These are phyloP conservation scores for Brettanomyces bruxellensis DNA, from an alignment of 805 yeast species.

Conservation along the genomic window DNA sequence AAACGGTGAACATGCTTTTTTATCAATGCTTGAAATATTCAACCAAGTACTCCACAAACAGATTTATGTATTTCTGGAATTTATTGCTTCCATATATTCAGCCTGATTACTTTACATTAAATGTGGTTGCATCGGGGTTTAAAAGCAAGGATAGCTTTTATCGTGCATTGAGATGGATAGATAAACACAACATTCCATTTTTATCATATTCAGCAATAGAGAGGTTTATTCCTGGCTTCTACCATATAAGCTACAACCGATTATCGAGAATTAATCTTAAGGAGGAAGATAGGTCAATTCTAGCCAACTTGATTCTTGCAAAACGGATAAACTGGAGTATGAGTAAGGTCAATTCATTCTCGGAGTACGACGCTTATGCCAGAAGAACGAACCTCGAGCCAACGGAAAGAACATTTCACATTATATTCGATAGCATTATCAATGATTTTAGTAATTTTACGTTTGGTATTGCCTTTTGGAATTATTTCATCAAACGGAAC, in stretches of 20 bases:
- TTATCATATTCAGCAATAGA: too few species aligned
- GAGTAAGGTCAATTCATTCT: background rate
- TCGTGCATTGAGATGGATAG: background rate
- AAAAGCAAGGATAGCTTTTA: background rate
- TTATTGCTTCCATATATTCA: background rate
- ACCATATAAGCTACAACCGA: too few species aligned
- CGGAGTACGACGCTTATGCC: background rate
- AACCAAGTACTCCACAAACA: background rate
- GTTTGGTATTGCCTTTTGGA: slow-evolving; percentile 12
- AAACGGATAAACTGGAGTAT: too few species aligned
- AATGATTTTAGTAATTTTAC: slow-evolving; percentile 11
- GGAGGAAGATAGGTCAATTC: too few species aligned
- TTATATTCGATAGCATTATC: slow-evolving; percentile 7
- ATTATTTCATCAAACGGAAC: slow-evolving; percentile 5
- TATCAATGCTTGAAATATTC: background rate
- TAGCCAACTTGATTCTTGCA: too few species aligned
- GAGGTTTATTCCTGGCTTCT: too few species aligned
- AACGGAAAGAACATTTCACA: slow-evolving; percentile 1
- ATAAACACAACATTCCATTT: background rate
- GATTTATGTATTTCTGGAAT: background rate
- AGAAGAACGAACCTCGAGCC: background rate
- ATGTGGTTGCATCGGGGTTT: background rate
- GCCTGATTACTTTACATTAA: background rate
- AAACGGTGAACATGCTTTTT: background rate
- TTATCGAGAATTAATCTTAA: too few species aligned